A percentile compares a stretch with the other conserved stretches of the same genome.
phyloP scores from a whole-genome alignment of 139 green algal species.

The Haematococcus sp. region DNA sequence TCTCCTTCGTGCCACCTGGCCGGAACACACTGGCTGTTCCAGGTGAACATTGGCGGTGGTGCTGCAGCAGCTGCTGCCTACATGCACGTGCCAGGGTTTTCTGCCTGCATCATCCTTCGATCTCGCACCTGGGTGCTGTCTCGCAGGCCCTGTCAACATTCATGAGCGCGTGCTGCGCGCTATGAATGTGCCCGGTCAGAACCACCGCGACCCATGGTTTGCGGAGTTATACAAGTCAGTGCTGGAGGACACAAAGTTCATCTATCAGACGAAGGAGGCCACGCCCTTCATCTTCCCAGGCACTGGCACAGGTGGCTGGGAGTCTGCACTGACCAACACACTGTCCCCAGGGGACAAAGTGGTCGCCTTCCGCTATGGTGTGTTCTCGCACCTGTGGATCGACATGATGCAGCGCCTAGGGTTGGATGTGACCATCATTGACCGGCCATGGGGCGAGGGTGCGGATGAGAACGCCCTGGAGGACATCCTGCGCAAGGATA shows the following conservation, averaged over 20 bases:
- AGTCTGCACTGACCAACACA: conserved; percentile 92
- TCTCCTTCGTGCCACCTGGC: conserved; percentile 73
- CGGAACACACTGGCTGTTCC: conserved; percentile 95
- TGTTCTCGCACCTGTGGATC: conserved; percentile 94
- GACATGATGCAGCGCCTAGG: conserved; percentile 97
- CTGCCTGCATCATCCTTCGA: not conserved
- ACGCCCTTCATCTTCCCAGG: conserved; percentile 92
- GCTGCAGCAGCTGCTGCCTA: not conserved
- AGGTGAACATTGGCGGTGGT: conserved; percentile 41
- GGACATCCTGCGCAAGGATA: conserved; percentile 79
- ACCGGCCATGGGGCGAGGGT: conserved; percentile 88
- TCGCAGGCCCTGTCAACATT: conserved; percentile 94
- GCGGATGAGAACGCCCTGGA: conserved; percentile 71
- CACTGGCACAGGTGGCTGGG: conserved; percentile 89
- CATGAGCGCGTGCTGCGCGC: conserved; percentile 84
- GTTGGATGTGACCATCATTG: conserved; percentile 86
- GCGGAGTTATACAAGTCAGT: conserved; percentile 72
- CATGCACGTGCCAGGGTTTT: not conserved
- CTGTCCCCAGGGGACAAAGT: conserved; percentile 89
- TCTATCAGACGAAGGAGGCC: conserved; percentile 75
- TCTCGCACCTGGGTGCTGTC: not conserved
- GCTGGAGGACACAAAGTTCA: conserved; percentile 82
- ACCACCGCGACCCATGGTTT: conserved; percentile 96
- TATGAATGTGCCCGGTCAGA: conserved; percentile 85
- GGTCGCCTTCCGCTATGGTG: conserved; percentile 84